These are phyloP conservation scores for Ophiostoma angusticollis DNA, from an alignment of 2,329 filamentous ascomycete genomes.

Conservation along the genomic window DNA sequence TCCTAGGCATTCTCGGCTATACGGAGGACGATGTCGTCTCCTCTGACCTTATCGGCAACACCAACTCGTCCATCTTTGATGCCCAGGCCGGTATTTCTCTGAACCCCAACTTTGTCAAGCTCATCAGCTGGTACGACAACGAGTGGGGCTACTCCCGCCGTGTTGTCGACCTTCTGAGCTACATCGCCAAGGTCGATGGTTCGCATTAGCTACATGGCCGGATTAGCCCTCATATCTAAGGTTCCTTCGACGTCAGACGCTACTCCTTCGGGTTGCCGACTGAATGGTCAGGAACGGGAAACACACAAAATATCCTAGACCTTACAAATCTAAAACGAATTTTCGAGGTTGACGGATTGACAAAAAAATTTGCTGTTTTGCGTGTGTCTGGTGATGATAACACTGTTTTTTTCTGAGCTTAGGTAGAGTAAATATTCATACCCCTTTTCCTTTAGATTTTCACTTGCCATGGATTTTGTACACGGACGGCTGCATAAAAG, in stretches of 20 bases:
- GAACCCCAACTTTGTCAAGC: constrained; percentile 98
- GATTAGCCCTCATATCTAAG: constrained; percentile 8
- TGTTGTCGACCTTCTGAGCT: constrained; percentile 69
- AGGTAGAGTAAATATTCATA: too few relatives aligned
- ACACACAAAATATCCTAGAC: neutral
- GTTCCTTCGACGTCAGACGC: neutral
- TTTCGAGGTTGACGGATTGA: neutral
- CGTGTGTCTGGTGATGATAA: constrained; percentile 1
- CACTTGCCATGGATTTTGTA: too few relatives aligned
- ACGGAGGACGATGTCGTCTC: constrained; percentile 97
- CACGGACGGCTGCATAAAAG: too few relatives aligned
- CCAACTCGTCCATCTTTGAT: constrained; percentile 94
- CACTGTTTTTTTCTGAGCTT: too few relatives aligned
- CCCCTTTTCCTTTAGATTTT: too few relatives aligned
- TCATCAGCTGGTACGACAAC: constrained; percentile 98
- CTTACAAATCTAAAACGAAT: neutral
- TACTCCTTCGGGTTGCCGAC: too few relatives aligned
- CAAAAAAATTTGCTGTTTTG: neutral
- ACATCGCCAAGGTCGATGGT: constrained; percentile 67
- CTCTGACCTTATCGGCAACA: constrained; percentile 84
- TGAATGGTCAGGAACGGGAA: constrained; percentile 1
- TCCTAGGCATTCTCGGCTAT: constrained; percentile 75
- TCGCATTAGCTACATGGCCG: constrained; percentile 28
- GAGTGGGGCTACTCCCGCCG: constrained; percentile 99
- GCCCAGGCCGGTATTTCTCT: constrained; percentile 98